A percentile compares a stretch with the other conserved stretches of the same genome.
These are phyloP conservation scores for Fragaria ananassa DNA, from an alignment of 306 rosid genomes.

Conservation along the genomic window DNA sequence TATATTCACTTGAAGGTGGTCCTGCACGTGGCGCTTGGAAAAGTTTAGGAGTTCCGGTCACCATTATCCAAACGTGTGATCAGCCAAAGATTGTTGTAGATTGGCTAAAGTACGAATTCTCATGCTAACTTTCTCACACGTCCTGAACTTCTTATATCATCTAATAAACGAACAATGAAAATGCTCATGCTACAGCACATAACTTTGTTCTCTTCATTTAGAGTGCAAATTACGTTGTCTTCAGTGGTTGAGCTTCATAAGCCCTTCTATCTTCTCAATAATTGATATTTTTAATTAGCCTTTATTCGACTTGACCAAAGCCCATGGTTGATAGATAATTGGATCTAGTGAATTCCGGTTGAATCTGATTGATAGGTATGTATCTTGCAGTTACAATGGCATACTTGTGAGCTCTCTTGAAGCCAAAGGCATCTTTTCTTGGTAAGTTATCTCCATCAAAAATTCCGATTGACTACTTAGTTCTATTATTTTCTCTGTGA, in stretches of 20 bases:
- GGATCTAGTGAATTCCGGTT: conserved; percentile 16
- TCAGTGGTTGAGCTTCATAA: background rate
- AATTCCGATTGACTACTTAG: conserved; percentile 14
- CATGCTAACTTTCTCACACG: conserved; percentile 7
- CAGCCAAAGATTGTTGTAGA: conserved; percentile 50
- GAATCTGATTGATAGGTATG: conserved; percentile 22
- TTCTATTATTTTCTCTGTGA: background rate
- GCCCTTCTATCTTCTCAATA: background rate
- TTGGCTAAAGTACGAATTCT: conserved; percentile 75
- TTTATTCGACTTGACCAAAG: background rate
- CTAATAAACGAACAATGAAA: conserved; percentile 16
- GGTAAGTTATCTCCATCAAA: conserved; percentile 51
- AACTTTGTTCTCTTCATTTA: background rate
- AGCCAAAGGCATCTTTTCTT: conserved; percentile 72
- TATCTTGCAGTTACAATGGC: conserved; percentile 77
- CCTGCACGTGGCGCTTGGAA: conserved; percentile 65
- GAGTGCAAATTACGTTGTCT: background rate
- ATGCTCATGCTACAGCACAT: background rate
- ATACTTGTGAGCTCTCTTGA: conserved; percentile 72
- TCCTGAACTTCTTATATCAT: background rate
- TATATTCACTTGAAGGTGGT: conserved; percentile 80
- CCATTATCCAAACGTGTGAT: conserved; percentile 53
- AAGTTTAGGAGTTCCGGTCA: conserved; percentile 57
- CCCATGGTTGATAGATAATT: background rate
- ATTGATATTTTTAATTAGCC: background rate